Evolutionary conservation across 2,329 filamentous ascomycete genomes (phyloP).

Genomic region (Bipolaris sorokiniana): DNA sequence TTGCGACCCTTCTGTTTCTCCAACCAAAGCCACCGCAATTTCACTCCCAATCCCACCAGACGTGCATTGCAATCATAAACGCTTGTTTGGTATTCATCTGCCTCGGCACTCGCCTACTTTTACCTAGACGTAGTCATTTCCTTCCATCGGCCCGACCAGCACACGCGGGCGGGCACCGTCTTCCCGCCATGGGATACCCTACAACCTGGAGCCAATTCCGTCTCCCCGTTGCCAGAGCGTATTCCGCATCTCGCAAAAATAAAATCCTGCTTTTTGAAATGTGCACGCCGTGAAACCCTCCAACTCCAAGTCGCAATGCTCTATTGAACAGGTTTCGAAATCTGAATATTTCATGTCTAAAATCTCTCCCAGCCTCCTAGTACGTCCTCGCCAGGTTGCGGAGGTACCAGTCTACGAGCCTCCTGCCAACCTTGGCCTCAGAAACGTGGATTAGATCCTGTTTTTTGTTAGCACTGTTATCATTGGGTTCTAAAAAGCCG

Average conservation of each 20-base stretch:
- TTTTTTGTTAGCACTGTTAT: conserved; percentile 27
- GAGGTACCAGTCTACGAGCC: conserved; percentile 98
- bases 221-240: conserved; percentile 19
- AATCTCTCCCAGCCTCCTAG: conserved; percentile 54
- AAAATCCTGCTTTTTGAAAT: conserved; percentile 33
- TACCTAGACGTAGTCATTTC: conserved; percentile 12
- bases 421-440: conserved; percentile 96
- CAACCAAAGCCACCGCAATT: background rate
- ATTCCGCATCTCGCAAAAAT: conserved; percentile 28
- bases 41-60: background rate
- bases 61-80: conserved; percentile 18
- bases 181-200: conserved; percentile 13
- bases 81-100: conserved; percentile 22
- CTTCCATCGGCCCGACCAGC: conserved; percentile 20
- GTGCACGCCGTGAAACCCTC: conserved; percentile 33
- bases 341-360: conserved; percentile 11
- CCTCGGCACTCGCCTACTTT: conserved; percentile 15
- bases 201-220: conserved; percentile 18
- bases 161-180: conserved; percentile 16
- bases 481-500: background rate
- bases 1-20: background rate
- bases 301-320: conserved; percentile 48
- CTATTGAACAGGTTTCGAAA: conserved; percentile 28
- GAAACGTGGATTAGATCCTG: conserved; percentile 98
- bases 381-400: conserved; percentile 96